Conservation (phyloP, 306 rosid genomes). For the Abrus pulchellus region DNA sequence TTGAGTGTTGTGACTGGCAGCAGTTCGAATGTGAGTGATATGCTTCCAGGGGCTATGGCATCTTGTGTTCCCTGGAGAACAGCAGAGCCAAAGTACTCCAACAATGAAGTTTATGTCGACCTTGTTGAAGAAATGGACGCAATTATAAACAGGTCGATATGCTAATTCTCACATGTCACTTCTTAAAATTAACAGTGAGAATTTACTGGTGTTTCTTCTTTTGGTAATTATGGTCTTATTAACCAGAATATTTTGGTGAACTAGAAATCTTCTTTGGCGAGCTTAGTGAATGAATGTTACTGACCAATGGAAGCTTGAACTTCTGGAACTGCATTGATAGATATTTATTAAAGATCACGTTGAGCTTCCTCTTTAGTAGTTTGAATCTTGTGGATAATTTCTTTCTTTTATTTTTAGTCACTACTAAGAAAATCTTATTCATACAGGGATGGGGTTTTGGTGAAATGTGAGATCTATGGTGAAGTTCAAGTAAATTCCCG, state of each 20-base stretch:
- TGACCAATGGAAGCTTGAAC: slow-evolving; percentile 23
- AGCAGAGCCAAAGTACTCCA: slow-evolving; percentile 66
- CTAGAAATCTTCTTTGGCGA: background rate
- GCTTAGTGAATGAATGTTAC: slow-evolving; percentile 40
- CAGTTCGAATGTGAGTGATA: slow-evolving; percentile 81
- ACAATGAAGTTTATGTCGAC: slow-evolving; percentile 79
- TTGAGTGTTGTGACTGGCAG: slow-evolving; percentile 92
- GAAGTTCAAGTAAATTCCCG: slow-evolving; percentile 94
- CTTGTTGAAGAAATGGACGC: slow-evolving; percentile 91
- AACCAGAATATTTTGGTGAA: slow-evolving; percentile 17
- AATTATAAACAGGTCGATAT: slow-evolving; percentile 64
- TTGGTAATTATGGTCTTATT: background rate
- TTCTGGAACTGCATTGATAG: slow-evolving; percentile 31
- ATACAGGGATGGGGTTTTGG: slow-evolving; percentile 83
- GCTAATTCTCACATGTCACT: slow-evolving; percentile 27
- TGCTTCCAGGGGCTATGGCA: slow-evolving; percentile 72
- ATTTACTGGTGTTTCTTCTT: background rate
- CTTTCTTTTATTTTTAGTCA: slow-evolving; percentile 27
- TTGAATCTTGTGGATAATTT: slow-evolving; percentile 30
- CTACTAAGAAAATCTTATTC: slow-evolving; percentile 10
- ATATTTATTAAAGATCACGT: slow-evolving; percentile 15
- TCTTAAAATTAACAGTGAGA: background rate
- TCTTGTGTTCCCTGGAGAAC: slow-evolving; percentile 85
- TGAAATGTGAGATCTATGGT: slow-evolving; percentile 89
- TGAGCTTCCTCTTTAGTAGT: slow-evolving; percentile 31